These are phyloP conservation scores for Amoebophrya sp. DNA, from an alignment of 169 alveolate species.

Conservation along the genomic window DNA sequence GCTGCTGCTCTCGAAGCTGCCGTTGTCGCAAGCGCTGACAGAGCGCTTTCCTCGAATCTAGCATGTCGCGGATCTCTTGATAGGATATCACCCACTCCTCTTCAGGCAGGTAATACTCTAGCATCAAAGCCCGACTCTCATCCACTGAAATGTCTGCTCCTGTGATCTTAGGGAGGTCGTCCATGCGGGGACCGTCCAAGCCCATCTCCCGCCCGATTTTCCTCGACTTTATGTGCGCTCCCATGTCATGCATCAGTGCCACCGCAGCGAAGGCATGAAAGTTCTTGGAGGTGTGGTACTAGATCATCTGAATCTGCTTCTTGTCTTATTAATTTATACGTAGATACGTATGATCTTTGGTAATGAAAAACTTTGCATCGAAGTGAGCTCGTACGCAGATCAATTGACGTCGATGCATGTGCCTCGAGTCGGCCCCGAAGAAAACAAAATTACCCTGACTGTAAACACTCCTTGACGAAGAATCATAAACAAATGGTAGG, in stretches of 20 bases:
- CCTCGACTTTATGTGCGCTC: background rate
- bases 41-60: background rate
- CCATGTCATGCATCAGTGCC: conserved; percentile 19
- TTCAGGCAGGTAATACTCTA: background rate
- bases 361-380: too few relatives aligned
- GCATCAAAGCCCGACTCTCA: background rate
- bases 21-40: background rate
- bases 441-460: too few relatives aligned
- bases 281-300: too few relatives aligned
- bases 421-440: too few relatives aligned
- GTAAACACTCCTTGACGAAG: too few relatives aligned
- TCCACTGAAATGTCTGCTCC: background rate
- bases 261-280: background rate
- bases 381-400: too few relatives aligned
- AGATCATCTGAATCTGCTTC: too few relatives aligned
- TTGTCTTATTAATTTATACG: too few relatives aligned
- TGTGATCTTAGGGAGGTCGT: background rate
- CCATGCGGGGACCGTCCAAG: background rate
- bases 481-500: background rate
- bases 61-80: background rate
- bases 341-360: too few relatives aligned
- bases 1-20: background rate
- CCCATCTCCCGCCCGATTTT: background rate
- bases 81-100: background rate
- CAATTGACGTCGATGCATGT: too few relatives aligned